Percentiles rank a stretch among this genome's conserved stretches.
phyloP scores from a whole-genome alignment of 2,329 filamentous ascomycete genomes.

The Colletotrichum sojae region DNA sequence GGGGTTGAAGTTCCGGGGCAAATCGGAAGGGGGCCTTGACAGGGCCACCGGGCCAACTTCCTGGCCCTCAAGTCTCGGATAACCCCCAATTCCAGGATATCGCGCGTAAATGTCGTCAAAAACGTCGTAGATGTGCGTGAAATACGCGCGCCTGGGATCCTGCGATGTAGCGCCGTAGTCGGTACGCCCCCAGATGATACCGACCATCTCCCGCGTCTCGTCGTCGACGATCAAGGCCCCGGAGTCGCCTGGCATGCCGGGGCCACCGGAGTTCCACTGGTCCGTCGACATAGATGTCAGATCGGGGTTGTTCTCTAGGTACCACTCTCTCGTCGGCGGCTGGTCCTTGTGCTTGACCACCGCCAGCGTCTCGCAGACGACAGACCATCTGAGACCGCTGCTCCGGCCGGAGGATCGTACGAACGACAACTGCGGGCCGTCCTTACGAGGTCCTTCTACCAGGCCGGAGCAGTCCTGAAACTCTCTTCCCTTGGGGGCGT shows the following conservation, averaged over 20 bases:
- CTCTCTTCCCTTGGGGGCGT: neutral
- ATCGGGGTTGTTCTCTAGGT: neutral
- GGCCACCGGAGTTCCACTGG: conserved; percentile 15
- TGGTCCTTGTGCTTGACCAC: neutral
- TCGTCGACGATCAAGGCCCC: conserved; percentile 9
- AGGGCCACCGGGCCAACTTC: neutral
- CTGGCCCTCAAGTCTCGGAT: neutral
- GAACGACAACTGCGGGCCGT: neutral
- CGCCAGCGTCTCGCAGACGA: conserved; percentile 20
- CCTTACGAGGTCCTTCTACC: neutral
- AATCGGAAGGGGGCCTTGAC: neutral
- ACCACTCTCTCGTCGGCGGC: conserved; percentile 19
- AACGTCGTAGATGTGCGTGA: conserved; percentile 14
- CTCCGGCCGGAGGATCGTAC: neutral
- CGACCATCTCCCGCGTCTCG: neutral
- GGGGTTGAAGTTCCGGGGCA: neutral
- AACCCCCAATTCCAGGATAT: neutral
- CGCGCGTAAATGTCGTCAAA: conserved; percentile 9
- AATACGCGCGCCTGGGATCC: conserved; percentile 7
- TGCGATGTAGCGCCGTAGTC: neutral
- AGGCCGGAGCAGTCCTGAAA: neutral
- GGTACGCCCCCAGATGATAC: conserved; percentile 26
- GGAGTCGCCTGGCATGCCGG: conserved; percentile 10
- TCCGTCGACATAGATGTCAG: neutral
- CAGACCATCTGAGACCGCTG: conserved; percentile 2